Evolutionary conservation across 2,329 filamentous ascomycete genomes (phyloP).

Genomic region (Trichoderma citrinoviride): DNA sequence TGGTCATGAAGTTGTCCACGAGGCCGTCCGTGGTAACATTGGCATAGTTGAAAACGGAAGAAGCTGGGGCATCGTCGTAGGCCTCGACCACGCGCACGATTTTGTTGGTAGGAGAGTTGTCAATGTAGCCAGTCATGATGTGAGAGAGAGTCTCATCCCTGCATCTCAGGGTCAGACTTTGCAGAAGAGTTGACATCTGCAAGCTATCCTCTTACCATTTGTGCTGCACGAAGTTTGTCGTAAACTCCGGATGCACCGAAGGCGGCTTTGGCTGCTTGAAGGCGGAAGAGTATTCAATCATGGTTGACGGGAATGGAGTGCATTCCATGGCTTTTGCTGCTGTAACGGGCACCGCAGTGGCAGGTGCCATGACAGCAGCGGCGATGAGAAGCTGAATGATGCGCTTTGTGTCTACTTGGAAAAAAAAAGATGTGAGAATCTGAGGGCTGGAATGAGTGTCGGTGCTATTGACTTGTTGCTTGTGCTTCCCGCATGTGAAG

Average conservation of each 20-base stretch:
- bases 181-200: too few relatives aligned
- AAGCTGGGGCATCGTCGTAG: slow-evolving; percentile 29
- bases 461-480: background rate
- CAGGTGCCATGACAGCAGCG: background rate
- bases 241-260: slow-evolving; percentile 32
- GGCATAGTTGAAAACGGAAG: slow-evolving; percentile 37
- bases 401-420: background rate
- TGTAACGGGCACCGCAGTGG: background rate
- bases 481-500: fast-evolving
- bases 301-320: slow-evolving; percentile 29
- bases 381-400: background rate
- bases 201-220: slow-evolving; percentile 34
- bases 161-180: background rate
- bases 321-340: slow-evolving; percentile 20
- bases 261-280: slow-evolving; percentile 38
- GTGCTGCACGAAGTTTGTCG: slow-evolving; percentile 38
- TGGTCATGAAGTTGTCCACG: slow-evolving; percentile 38
- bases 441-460: too few relatives aligned
- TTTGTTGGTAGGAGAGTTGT: slow-evolving; percentile 33
- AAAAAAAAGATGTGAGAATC: too few relatives aligned
- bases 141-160: slow-evolving; percentile 41
- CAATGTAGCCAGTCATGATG: slow-evolving; percentile 37
- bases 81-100: slow-evolving; percentile 36
- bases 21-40: slow-evolving; percentile 36
- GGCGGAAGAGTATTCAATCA: slow-evolving; percentile 31